A percentile compares a stretch with the other conserved stretches of the same genome.
phyloP scores from a whole-genome alignment of 805 yeast genomes.

The Ogataea paradorogensis region DNA sequence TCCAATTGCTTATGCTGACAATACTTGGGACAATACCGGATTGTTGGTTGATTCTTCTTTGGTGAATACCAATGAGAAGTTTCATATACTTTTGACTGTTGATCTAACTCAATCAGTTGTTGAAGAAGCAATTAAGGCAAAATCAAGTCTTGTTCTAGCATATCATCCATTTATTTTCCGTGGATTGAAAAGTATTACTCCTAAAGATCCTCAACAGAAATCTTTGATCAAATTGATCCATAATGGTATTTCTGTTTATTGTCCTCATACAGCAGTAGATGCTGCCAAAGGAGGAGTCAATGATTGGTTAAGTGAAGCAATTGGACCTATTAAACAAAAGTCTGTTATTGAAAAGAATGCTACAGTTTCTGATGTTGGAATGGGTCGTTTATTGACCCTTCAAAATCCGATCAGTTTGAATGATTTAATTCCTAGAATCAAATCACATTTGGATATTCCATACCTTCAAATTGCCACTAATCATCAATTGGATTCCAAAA shows the following conservation, averaged over 20 bases:
- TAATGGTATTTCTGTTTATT: constrained; percentile 82
- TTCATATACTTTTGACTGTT: constrained; percentile 61
- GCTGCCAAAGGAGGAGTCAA: constrained; percentile 92
- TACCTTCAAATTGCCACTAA: constrained; percentile 61
- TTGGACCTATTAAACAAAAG: constrained; percentile 29
- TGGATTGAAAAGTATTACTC: constrained; percentile 72
- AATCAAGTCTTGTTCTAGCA: constrained; percentile 65
- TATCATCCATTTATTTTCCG: constrained; percentile 94
- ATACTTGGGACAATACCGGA: constrained; percentile 95
- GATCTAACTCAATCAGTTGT: constrained; percentile 84
- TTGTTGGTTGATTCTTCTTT: constrained; percentile 65
- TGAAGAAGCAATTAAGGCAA: constrained; percentile 68
- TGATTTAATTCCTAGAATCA: constrained; percentile 49
- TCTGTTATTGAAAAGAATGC: constrained; percentile 45
- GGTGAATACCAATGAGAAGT: constrained; percentile 17
- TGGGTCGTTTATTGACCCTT: constrained; percentile 70
- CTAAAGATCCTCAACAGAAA: constrained; percentile 71
- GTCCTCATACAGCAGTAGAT: constrained; percentile 96
- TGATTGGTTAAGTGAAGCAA: constrained; percentile 78
- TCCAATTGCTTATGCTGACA: constrained; percentile 79
- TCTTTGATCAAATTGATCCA: constrained; percentile 71
- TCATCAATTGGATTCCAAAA: constrained; percentile 25
- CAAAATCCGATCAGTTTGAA: constrained; percentile 40
- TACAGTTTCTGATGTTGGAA: constrained; percentile 59
- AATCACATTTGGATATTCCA: constrained; percentile 47